These are phyloP conservation scores for Trapa bicornis DNA, from an alignment of 345 rosid genomes.

Conservation along the genomic window DNA sequence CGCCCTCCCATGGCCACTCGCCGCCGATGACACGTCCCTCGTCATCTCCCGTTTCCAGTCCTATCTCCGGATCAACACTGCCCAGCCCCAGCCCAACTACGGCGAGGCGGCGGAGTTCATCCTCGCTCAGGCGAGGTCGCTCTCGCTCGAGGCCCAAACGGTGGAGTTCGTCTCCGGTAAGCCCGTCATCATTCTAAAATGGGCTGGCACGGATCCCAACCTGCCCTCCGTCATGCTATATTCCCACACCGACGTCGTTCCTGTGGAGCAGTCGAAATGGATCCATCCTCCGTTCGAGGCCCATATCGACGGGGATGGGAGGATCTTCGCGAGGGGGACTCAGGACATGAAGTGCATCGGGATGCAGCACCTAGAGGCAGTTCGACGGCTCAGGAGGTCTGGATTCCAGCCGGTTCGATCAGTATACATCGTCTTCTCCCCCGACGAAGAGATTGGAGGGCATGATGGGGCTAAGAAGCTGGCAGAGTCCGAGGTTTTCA, in stretches of 20 bases:
- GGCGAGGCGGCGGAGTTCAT: slow-evolving; percentile 43
- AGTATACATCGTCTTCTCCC: slow-evolving; percentile 61
- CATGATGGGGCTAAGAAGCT: slow-evolving; percentile 78
- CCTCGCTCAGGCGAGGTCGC: slow-evolving; percentile 46
- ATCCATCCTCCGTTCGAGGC: slow-evolving; percentile 57
- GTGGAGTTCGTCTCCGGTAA: slow-evolving; percentile 52
- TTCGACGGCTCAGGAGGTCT: slow-evolving; percentile 46
- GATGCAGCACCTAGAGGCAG: slow-evolving; percentile 84
- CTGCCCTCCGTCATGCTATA: slow-evolving; percentile 73
- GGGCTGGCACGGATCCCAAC: slow-evolving; percentile 52
- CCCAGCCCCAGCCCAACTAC: slow-evolving; percentile 75
- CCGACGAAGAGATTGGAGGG: slow-evolving; percentile 96
- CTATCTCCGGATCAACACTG: slow-evolving; percentile 80
- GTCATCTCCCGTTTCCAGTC: slow-evolving; percentile 63
- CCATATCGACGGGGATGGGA: slow-evolving; percentile 56
- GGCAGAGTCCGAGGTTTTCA: slow-evolving; percentile 44
- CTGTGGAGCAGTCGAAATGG: slow-evolving; percentile 76
- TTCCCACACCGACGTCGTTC: slow-evolving; percentile 96
- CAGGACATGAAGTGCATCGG: slow-evolving; percentile 99
- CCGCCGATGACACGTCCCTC: slow-evolving; percentile 14
- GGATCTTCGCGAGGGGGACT: slow-evolving; percentile 78
- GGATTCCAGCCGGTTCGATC: slow-evolving; percentile 60
- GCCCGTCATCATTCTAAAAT: slow-evolving; percentile 63
- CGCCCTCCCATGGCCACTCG: not conserved
- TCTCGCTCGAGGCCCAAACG: slow-evolving; percentile 49